A percentile compares a stretch with the other conserved stretches of the same genome.
Evolutionary conservation across 768 basidiomycete species (phyloP).

Genomic region (Suillus spraguei): DNA sequence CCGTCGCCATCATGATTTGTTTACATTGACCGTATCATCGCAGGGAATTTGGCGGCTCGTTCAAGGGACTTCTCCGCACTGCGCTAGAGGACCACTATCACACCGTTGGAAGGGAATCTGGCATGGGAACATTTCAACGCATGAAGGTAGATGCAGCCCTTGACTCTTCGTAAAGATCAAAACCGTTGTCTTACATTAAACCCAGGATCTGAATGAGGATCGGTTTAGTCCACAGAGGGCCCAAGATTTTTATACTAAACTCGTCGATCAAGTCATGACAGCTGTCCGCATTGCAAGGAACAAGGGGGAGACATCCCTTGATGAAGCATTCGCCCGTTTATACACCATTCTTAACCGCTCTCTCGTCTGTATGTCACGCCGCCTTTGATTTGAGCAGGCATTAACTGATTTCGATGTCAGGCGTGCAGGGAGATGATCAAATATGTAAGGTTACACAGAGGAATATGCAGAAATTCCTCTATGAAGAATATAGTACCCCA

Average conservation of each 20-base stretch:
- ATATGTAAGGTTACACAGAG: background rate
- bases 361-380: conserved; percentile 2
- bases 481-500: background rate
- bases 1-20: background rate
- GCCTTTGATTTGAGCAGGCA: background rate
- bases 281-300: background rate
- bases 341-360: conserved; percentile 1
- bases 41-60: conserved; percentile 1
- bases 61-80: background rate
- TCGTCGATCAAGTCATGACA: background rate
- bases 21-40: background rate
- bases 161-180: background rate
- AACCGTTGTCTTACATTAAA: background rate
- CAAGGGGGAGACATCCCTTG: background rate
- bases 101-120: background rate
- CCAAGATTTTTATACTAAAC: background rate
- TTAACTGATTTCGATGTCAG: background rate
- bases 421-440: conserved; percentile 1
- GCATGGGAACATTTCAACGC: background rate
- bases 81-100: background rate
- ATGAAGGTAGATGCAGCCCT: conserved; percentile 5
- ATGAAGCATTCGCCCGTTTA: background rate
- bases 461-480: conserved; percentile 2
- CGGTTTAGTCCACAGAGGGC: background rate
- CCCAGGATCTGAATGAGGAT: conserved; percentile 1